phyloP scores from a whole-genome alignment of 225 moss, liverwort and hornwort genomes.

The Physcomitrellopsis africana region DNA sequence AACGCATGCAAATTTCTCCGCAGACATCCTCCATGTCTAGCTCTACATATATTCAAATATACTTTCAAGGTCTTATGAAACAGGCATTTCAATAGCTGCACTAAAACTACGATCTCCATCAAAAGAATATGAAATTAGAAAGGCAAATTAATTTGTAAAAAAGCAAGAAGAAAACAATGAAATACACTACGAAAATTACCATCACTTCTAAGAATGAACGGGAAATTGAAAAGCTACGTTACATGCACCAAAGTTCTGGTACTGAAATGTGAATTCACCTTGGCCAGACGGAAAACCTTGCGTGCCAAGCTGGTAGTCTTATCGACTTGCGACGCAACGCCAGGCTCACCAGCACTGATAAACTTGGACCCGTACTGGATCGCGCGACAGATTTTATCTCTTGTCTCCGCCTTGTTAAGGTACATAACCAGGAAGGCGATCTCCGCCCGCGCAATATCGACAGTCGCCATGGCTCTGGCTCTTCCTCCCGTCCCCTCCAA shows the following conservation, averaged over 20 bases:
- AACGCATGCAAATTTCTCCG: neutral
- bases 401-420: slow-evolving; percentile 84
- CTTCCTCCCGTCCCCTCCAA: neutral
- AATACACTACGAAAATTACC: neutral
- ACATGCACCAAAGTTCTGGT: neutral
- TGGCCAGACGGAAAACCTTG: slow-evolving; percentile 90
- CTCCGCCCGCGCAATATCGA: slow-evolving; percentile 83
- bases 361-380: slow-evolving; percentile 99
- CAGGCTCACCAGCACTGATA: slow-evolving; percentile 84
- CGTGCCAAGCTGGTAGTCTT: slow-evolving; percentile 93
- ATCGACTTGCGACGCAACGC: slow-evolving; percentile 79
- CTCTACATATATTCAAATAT: neutral
- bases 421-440: slow-evolving; percentile 85
- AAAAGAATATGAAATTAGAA: neutral
- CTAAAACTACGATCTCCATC: neutral
- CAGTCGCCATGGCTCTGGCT: slow-evolving; percentile 46
- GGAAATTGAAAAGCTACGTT: neutral
- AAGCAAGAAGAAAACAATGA: neutral
- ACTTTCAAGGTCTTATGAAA: neutral
- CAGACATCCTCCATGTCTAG: neutral
- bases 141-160: too few species aligned
- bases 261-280: slow-evolving; percentile 44
- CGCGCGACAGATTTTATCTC: slow-evolving; percentile 91
- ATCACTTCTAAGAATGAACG: neutral
- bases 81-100: neutral